phyloP scores from a whole-genome alignment of 2,329 filamentous ascomycete species.

The Trichoderma semiorbis region DNA sequence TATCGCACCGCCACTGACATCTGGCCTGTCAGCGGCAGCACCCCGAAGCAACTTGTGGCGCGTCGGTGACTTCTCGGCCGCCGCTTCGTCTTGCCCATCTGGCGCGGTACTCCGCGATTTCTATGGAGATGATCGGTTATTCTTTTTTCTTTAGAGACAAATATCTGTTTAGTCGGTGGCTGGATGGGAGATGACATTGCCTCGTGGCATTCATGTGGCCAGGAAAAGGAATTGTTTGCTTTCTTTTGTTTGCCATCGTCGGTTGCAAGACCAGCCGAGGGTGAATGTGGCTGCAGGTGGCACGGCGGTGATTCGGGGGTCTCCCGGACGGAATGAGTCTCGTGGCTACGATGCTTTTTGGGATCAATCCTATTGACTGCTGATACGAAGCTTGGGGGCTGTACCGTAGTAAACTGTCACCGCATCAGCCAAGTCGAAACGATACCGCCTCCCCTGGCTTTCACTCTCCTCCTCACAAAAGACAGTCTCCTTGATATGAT shows the following conservation, averaged over 20 bases:
- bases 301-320: not conserved
- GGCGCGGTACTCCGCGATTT: not conserved
- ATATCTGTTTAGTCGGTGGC: not conserved
- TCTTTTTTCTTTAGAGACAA: not conserved
- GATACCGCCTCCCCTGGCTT: not conserved
- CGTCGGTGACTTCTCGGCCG: not conserved
- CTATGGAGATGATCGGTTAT: not conserved
- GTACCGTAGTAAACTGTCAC: not conserved
- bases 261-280: not conserved
- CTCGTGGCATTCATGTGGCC: constrained; percentile 7
- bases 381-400: not conserved
- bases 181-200: not conserved
- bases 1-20: constrained; percentile 5
- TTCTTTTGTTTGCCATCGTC: not conserved
- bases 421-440: not conserved
- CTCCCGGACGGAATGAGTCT: not conserved
- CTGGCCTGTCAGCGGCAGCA: not conserved
- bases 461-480: not conserved
- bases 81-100: not conserved
- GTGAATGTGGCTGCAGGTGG: not conserved
- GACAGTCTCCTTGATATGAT: too few relatives aligned
- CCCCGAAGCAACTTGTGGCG: not conserved
- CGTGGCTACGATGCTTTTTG: not conserved
- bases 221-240: not conserved
- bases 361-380: not conserved